These are phyloP conservation scores for Elsinoe necatrix DNA, from an alignment of 2,329 filamentous ascomycete species.

Conservation along the genomic window DNA sequence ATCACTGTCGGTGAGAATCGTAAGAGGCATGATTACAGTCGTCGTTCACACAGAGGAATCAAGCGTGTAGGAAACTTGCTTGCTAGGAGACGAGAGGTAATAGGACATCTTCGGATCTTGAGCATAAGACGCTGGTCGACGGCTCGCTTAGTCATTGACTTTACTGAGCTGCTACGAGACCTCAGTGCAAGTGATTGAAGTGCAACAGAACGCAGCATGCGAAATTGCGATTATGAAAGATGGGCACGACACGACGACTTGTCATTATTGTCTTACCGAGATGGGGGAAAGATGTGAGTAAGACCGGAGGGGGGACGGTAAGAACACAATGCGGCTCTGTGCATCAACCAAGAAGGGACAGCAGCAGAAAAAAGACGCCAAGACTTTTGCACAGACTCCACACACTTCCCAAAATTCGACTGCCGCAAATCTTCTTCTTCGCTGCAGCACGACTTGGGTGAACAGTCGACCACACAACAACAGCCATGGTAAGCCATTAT, in stretches of 20 bases:
- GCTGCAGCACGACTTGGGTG: constrained; percentile 14
- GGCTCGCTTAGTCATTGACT: background rate
- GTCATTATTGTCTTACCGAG: too few species aligned
- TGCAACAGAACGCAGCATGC: background rate
- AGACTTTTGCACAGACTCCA: background rate
- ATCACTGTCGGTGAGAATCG: constrained; percentile 49
- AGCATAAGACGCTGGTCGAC: background rate
- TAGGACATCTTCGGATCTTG: background rate
- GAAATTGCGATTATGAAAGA: too few species aligned
- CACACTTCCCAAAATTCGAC: constrained; percentile 9
- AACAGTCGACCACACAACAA: constrained; percentile 15
- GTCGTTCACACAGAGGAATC: background rate
- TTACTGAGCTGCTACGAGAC: background rate
- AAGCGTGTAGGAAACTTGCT: too few species aligned
- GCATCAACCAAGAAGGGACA: background rate
- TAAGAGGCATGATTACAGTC: constrained; percentile 46
- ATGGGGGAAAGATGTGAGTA: too few species aligned
- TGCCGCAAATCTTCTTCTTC: constrained; percentile 12
- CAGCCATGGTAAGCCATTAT: constrained; percentile 14
- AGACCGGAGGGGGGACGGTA: too few species aligned
- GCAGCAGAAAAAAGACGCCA: background rate
- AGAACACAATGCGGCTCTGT: background rate
- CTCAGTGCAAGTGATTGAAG: background rate
- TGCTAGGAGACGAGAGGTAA: too few species aligned
- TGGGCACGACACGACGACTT: too few species aligned